Base-by-base conservation (phyloP, 129 eudicot genomes). In the Lactuca sativa region DNA sequence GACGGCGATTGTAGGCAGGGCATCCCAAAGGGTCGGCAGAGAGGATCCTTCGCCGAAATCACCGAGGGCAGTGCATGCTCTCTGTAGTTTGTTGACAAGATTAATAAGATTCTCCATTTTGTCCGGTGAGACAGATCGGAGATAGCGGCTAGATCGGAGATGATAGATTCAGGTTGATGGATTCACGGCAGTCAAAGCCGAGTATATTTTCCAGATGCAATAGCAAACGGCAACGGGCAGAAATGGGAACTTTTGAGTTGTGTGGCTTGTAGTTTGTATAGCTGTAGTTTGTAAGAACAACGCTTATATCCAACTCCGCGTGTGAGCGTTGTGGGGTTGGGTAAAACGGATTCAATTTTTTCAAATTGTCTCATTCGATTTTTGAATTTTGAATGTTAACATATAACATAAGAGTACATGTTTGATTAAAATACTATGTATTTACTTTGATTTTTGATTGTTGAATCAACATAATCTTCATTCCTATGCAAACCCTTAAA, bases 21-120 rank as follows among this genome's bases (percentile, higher is more conserved):
- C 92, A 47, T 91, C 97, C 97, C 97, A 91, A 16, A 91, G 90
- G 33, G 98, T 89, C 2, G 98, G 96, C 76, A 92, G 74, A 66
- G 96, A 84, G 76, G 86, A 82, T 58, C 91, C 96, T 59, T 89
- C 98, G 67, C 96, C 98, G 71, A 82, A 78, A 85, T 92, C 98
- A 15, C 98, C 96, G 2, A 92, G 87, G 47, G 95, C 96, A 4
- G 98, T 92, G 69, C 98, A 92, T 10, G 98, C 98, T 64, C 90
- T 80, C 72, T 92, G 98, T 55, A 92, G 74, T 67, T 86, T 78
- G 80, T 92, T 92, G 6, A 92, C 98, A 63, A 92, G 72, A 33
- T 72, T 55, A 11, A 92, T 92, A 59, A 92, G 70, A 64, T 82
- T 86, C 85, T 92, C 98, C 98, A 92, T 92, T 54, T 37, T 10